Evolutionary conservation across 2,329 filamentous ascomycete species (phyloP), one percentile per base, ranked within the genome.

Genomic region (Colletotrichum filicis): DNA sequence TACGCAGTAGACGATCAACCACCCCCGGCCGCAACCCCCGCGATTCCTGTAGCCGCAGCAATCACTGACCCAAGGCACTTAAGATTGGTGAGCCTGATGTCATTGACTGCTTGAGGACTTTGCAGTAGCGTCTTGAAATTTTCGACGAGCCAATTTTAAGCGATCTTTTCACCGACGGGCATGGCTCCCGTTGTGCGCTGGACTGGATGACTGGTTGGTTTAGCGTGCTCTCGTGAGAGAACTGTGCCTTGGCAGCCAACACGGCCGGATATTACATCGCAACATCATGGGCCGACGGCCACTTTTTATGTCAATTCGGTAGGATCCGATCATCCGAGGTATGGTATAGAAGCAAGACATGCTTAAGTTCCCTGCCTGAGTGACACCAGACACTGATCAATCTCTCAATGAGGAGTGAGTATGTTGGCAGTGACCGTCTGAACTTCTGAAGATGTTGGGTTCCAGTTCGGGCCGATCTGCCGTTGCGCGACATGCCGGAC

Each of bases 31-130:
- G 28, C 42, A 49, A 49, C 61, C 68, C 70, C 66, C 66, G 60
- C 70, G 70, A 70, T 73, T 60, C 46, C 46, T 55, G 28, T 73
- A 73, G 30, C 66, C 70, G 70, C 70, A 58, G 58, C 70, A 73
- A 73, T 73, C 70, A 73, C 56, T 30, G 60, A 42, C 16, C 16
- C 37, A 42, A 61, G 60, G 26, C 46, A 63, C 19, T 16, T 46
- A 42, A 7, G n/a, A 42, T 42, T 42, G 37, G 37, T 42, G 37
- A 46, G 42, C 62, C 53, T 72, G 69, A 63, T 68, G 59, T 55
- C 53, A 64, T 72, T 19, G 19, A n/a, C 12, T 16, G 9, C 49
- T 28, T 66, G 62, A 7, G 19, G 30, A 24, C 57, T 9, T 37
- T 16, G 52, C 53, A 35, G 65, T 55, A 63, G 69, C 9, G 30